phyloP scores from a whole-genome alignment of 2,329 filamentous ascomycete genomes.

The Ophiostoma sp. region DNA sequence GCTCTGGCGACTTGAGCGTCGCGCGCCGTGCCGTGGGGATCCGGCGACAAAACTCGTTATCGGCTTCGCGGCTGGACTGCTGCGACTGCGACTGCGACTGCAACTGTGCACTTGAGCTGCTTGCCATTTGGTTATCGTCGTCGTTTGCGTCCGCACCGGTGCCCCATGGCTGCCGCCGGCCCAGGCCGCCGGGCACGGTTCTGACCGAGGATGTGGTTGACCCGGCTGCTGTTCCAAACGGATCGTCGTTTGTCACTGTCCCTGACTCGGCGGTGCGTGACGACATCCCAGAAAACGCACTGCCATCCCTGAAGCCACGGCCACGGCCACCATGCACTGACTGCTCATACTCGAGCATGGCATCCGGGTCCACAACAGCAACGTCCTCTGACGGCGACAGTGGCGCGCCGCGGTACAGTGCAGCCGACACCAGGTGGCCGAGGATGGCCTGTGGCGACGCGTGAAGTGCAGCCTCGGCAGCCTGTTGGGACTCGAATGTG shows the following conservation, averaged over 20 bases:
- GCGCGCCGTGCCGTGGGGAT: conserved; percentile 63
- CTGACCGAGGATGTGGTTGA: conserved; percentile 10
- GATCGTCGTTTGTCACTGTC: conserved; percentile 43
- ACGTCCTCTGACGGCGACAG: conserved; percentile 59
- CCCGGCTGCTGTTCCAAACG: conserved; percentile 13
- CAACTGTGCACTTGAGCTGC: neutral
- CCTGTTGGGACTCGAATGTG: conserved; percentile 69
- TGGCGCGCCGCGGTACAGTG: conserved; percentile 58
- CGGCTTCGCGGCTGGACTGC: conserved; percentile 6
- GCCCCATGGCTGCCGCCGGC: conserved; percentile 15
- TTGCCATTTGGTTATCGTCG: neutral
- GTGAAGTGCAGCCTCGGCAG: conserved; percentile 63
- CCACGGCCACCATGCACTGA: conserved; percentile 30
- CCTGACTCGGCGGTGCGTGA: conserved; percentile 55
- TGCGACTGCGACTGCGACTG: too few species aligned
- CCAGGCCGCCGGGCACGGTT: conserved; percentile 24
- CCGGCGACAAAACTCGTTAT: conserved; percentile 50
- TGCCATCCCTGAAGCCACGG: conserved; percentile 32
- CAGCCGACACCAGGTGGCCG: conserved; percentile 65
- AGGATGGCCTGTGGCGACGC: conserved; percentile 67
- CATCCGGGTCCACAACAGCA: conserved; percentile 52
- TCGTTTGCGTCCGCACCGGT: neutral
- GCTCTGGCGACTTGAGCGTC: conserved; percentile 61
- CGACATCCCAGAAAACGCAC: conserved; percentile 38
- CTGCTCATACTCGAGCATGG: conserved; percentile 24